Evolutionary conservation across 1,284 basidiomycete species (phyloP), one percentile per base, ranked within the genome.

Genomic region (Sphagnurus paluster): DNA sequence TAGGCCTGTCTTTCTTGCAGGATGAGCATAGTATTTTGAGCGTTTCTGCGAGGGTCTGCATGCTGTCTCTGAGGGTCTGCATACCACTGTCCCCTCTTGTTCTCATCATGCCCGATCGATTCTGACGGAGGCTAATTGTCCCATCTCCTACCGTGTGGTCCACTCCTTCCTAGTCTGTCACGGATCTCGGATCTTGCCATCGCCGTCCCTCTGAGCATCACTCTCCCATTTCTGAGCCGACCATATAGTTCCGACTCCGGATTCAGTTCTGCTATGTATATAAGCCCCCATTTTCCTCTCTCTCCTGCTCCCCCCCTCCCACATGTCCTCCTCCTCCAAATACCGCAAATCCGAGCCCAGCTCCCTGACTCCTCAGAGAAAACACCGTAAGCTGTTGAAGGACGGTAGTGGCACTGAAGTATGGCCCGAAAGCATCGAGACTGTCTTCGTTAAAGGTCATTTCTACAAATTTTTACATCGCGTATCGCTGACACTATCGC

Each of bases 331-430:
- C 37, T 50, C 63, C 38, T 57, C 60, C 52, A 52, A 56, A 46
- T 45, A 58, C 62, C 59, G 61, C 54, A 62, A 66, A 48, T 58
- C 54, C 55, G 67, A 72, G 32, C 47, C 64, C 16, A 56, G 53
- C 40, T 71, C 77, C 47, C 78, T 87, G 61, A 89, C 84, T 1
- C 87, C 87, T 21, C 82, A 84, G 63, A 76, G 87, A 47, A 89
- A 90, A 56, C 87, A 90, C 68, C 75, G 85, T 58, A 90, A 90
- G 63, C 81, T 90, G 53, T 74, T 90, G 66, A 89, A 88, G 62
- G 86, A 89, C 59, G 87, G 87, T 61, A 78, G 79, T 50, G 82
- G 80, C 60, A 64, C 64, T 17, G 87, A 90, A 56, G 87, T 90
- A 42, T 90, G 87, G 87, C 87, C 87, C 41, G 84, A 88, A 62